Conservation (phyloP, 192 early-diverging fungal species). For the Backusella parvicylindrica region DNA sequence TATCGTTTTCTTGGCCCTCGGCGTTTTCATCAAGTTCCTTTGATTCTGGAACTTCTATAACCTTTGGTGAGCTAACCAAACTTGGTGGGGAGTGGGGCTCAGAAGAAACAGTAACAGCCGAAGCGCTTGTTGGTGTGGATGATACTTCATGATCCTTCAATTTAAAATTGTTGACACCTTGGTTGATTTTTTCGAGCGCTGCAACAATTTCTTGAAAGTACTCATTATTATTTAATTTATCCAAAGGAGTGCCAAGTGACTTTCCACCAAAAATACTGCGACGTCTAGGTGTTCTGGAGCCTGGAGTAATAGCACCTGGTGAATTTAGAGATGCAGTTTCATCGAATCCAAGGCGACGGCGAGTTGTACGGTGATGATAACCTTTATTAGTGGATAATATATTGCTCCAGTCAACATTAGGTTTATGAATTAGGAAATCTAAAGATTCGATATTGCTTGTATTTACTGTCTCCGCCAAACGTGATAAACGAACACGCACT, state of each 20-base stretch:
- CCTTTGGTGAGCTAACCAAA: not conserved
- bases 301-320: conserved; percentile 39
- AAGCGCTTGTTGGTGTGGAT: conserved; percentile 20
- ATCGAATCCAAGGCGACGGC: conserved; percentile 40
- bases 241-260: conserved; percentile 12
- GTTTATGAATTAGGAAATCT: conserved; percentile 72
- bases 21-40: no score
- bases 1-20: no score
- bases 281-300: conserved; percentile 29
- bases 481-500: conserved; percentile 68
- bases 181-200: conserved; percentile 15
- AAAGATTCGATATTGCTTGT: conserved; percentile 73
- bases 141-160: conserved; percentile 45
- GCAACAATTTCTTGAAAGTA: conserved; percentile 28
- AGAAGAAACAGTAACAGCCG: not conserved
- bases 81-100: not conserved
- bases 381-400: conserved; percentile 42
- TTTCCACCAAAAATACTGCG: conserved; percentile 26
- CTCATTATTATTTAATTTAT: conserved; percentile 24
- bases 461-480: conserved; percentile 70
- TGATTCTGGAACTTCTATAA: no score
- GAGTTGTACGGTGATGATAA: conserved; percentile 27
- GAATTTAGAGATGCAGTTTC: conserved; percentile 34
- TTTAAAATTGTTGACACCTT: conserved; percentile 29
- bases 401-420: conserved; percentile 47